phyloP scores from a whole-genome alignment of 2,329 filamentous ascomycete genomes.

The Dryadomyces quercus-mongolicae region DNA sequence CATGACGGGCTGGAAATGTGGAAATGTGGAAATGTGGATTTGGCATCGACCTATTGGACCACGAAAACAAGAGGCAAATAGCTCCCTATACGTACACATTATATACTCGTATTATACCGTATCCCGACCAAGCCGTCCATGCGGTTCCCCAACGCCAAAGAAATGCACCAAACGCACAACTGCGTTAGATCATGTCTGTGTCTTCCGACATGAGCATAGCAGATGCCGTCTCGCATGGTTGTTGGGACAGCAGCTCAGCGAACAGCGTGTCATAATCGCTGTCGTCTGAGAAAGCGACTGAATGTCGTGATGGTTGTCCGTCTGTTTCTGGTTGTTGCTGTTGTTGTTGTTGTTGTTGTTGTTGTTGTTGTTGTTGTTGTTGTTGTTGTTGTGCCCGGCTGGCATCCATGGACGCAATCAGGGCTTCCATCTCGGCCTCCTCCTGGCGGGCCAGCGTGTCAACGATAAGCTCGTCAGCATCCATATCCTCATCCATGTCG shows the following conservation, averaged over 20 bases:
- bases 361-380: neutral
- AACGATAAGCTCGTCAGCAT: slow-evolving; percentile 37
- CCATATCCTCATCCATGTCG: slow-evolving; percentile 10
- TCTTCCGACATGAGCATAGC: no score
- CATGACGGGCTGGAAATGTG: neutral
- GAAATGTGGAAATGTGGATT: no score
- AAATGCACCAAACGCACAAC: neutral
- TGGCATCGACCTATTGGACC: neutral
- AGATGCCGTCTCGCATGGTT: no score
- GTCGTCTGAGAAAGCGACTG: slow-evolving; percentile 33
- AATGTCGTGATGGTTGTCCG: slow-evolving; percentile 8
- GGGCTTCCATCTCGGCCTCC: slow-evolving; percentile 44
- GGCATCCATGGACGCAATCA: slow-evolving; percentile 35
- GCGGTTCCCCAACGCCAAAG: neutral
- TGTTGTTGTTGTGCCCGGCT: neutral
- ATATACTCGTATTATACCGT: no score
- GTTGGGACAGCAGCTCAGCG: slow-evolving; percentile 46
- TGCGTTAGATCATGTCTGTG: no score
- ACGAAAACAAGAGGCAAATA: neutral
- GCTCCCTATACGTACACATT: no score
- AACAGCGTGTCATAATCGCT: slow-evolving; percentile 54
- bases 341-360: slow-evolving; percentile 2
- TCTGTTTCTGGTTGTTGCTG: slow-evolving; percentile 11
- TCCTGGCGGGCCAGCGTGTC: slow-evolving; percentile 39
- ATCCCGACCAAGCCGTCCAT: no score